Evolutionary conservation across 2,329 filamentous ascomycete genomes (phyloP).

Genomic region (Albophoma yamanashiensis): DNA sequence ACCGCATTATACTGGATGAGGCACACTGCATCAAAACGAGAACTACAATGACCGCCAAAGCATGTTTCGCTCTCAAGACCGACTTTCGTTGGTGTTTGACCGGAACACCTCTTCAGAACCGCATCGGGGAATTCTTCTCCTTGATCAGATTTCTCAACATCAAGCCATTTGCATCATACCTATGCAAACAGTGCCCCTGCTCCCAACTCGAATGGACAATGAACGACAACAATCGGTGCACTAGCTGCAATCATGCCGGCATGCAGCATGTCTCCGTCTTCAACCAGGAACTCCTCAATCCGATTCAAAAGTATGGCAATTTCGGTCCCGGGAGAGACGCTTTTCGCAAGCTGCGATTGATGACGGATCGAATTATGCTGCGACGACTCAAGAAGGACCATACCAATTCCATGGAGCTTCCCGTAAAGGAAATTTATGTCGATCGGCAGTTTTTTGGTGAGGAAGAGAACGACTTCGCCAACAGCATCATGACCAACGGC

Average conservation of each 20-base stretch:
- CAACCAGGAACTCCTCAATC: constrained; percentile 90
- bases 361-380: constrained; percentile 92
- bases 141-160: constrained; percentile 85
- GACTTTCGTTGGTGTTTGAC: constrained; percentile 93
- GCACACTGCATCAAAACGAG: constrained; percentile 90
- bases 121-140: constrained; percentile 95
- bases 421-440: constrained; percentile 85
- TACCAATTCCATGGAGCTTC: constrained; percentile 89
- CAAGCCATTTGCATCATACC: constrained; percentile 81
- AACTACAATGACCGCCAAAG: constrained; percentile 84
- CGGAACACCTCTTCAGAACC: constrained; percentile 91
- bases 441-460: constrained; percentile 95
- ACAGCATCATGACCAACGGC: constrained; percentile 89
- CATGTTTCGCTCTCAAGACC: constrained; percentile 83
- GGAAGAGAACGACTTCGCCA: constrained; percentile 89
- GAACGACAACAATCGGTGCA: constrained; percentile 60
- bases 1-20: constrained; percentile 89
- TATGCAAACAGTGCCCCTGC: constrained; percentile 82
- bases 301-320: constrained; percentile 56
- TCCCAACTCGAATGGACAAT: constrained; percentile 76
- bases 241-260: constrained; percentile 40
- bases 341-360: constrained; percentile 70
- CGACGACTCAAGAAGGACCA: constrained; percentile 90
- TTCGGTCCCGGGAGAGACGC: constrained; percentile 53
- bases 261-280: constrained; percentile 52